Percentiles rank a stretch among this genome's conserved stretches.
phyloP scores from a whole-genome alignment of 345 rosid genomes.

The Jatropha curcas region DNA sequence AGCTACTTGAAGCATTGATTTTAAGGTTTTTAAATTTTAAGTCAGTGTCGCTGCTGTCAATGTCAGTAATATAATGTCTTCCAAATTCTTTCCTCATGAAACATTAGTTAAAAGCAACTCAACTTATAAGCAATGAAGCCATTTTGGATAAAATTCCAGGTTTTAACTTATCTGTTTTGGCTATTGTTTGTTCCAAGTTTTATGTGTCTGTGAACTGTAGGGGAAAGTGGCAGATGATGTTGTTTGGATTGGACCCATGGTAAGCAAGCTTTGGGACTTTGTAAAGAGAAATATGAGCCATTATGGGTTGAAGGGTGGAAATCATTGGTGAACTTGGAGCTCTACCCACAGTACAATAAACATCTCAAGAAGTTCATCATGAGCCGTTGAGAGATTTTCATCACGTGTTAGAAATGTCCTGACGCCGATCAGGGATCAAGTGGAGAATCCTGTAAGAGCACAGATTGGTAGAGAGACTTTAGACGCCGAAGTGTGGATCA shows the following conservation, averaged over 20 bases:
- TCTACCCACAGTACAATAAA: slow-evolving; percentile 76
- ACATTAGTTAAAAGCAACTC: too few relatives aligned
- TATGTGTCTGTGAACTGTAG: too few relatives aligned
- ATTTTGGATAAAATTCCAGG: neutral
- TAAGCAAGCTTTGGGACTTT: slow-evolving; percentile 76
- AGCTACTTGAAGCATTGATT: too few relatives aligned
- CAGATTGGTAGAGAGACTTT: slow-evolving; percentile 56
- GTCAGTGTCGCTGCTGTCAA: too few relatives aligned
- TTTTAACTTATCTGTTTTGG: neutral
- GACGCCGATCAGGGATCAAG: slow-evolving; percentile 39
- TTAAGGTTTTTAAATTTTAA: too few relatives aligned
- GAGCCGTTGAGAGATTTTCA: slow-evolving; percentile 66
- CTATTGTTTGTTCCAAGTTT: too few relatives aligned
- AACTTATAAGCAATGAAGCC: too few relatives aligned
- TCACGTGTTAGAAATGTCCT: slow-evolving; percentile 37
- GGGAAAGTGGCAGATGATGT: slow-evolving; percentile 93
- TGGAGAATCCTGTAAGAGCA: slow-evolving; percentile 54
- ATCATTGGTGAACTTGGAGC: slow-evolving; percentile 90
- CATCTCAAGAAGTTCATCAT: slow-evolving; percentile 86
- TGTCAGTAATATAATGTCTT: too few relatives aligned
- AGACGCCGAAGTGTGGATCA: slow-evolving; percentile 35
- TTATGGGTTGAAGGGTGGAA: slow-evolving; percentile 93
- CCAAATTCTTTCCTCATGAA: too few relatives aligned
- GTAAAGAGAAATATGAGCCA: slow-evolving; percentile 89
- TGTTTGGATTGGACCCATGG: slow-evolving; percentile 91